Conservation (phyloP, 345 rosid species). For the Linum usitatissimum region DNA sequence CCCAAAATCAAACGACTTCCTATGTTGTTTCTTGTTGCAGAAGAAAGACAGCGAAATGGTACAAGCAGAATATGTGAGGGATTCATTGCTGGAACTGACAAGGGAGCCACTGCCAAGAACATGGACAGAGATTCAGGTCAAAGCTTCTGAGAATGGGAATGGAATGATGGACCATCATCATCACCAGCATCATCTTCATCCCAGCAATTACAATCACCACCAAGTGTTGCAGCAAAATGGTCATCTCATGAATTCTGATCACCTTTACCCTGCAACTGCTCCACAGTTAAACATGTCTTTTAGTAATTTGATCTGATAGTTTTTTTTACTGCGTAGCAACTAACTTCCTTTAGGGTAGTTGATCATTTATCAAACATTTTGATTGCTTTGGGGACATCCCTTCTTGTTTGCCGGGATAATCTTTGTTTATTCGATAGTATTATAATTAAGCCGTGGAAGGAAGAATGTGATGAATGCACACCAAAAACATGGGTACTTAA, state of each 20-base stretch:
- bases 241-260: slow-evolving; percentile 11
- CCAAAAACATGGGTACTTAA: too few species aligned
- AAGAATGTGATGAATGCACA: too few species aligned
- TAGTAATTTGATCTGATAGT: too few species aligned
- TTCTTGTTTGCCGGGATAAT: too few species aligned
- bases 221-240: background rate
- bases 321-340: too few species aligned
- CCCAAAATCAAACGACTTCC: too few species aligned
- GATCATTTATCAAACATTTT: too few species aligned
- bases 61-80: slow-evolving; percentile 70
- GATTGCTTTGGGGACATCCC: too few species aligned
- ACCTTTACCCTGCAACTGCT: slow-evolving; percentile 28
- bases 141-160: slow-evolving; percentile 28
- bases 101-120: slow-evolving; percentile 37
- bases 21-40: slow-evolving; percentile 32
- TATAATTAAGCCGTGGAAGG: too few species aligned
- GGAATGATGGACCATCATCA: slow-evolving; percentile 30
- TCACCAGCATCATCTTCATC: slow-evolving; percentile 26
- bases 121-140: slow-evolving; percentile 38
- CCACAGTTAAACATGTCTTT: slow-evolving; percentile 3
- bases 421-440: too few species aligned
- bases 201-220: background rate
- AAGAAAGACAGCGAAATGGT: slow-evolving; percentile 63
- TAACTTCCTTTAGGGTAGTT: too few species aligned
- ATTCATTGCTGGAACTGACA: slow-evolving; percentile 65